Evolutionary conservation across 2,329 filamentous ascomycete species (phyloP).

Genomic region (Phoma sp.): DNA sequence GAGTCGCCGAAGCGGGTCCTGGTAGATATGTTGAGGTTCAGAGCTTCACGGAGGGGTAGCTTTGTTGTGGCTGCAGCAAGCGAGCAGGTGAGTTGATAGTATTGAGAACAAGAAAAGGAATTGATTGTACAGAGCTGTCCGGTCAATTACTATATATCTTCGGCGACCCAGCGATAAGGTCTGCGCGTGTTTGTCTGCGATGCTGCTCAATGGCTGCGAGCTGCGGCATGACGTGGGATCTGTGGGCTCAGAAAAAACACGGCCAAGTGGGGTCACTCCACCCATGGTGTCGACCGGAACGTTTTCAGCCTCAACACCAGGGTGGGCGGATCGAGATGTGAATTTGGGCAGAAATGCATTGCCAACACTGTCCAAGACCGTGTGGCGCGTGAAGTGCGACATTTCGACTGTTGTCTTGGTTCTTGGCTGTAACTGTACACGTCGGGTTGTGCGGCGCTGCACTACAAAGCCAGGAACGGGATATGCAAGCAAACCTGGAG

Average conservation of each 20-base stretch:
- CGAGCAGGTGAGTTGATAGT: not conserved
- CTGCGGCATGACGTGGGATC: conserved; percentile 18
- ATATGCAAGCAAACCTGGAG: conserved; percentile 3
- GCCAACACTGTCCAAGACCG: not conserved
- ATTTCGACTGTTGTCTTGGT: not conserved
- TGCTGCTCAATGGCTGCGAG: conserved; percentile 14
- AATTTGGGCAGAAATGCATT: not conserved
- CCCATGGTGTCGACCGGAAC: conserved; percentile 7
- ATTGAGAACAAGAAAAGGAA: conserved; percentile 1
- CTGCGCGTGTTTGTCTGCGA: conserved; percentile 2
- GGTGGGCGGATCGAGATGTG: conserved; percentile 8
- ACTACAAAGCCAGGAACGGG: not conserved
- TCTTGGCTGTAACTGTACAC: not conserved
- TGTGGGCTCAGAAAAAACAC: conserved; percentile 6
- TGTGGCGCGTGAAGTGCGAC: not conserved
- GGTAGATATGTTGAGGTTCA: conserved; percentile 27
- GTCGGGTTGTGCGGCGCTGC: not conserved
- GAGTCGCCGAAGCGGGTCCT: conserved; percentile 29
- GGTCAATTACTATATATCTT: conserved; percentile 15
- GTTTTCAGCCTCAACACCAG: conserved; percentile 18
- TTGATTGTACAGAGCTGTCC: not conserved
- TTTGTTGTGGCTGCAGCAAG: conserved; percentile 3
- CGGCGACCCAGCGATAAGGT: conserved; percentile 15
- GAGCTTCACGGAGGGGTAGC: conserved; percentile 25
- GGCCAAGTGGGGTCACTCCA: conserved; percentile 15